Conservation (phyloP, 2,329 filamentous ascomycete genomes). For the Scleromitrula shiraiana region DNA sequence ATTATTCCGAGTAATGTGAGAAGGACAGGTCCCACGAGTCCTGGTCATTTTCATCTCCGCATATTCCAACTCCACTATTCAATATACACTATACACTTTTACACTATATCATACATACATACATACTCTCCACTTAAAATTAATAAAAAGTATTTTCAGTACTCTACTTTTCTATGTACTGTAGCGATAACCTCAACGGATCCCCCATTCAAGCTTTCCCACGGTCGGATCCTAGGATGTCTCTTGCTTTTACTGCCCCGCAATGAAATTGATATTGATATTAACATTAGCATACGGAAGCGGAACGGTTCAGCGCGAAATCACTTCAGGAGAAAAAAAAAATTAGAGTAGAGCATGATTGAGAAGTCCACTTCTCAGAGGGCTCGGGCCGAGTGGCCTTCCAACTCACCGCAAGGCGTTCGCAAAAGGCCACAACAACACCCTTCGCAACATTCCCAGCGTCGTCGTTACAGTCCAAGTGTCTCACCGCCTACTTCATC, state of each 20-base stretch:
- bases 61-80: slow-evolving; percentile 1
- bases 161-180: neutral
- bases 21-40: slow-evolving; percentile 6
- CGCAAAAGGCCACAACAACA: slow-evolving; percentile 3
- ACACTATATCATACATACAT: neutral
- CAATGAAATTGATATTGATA: slow-evolving; percentile 9
- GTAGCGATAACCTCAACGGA: neutral
- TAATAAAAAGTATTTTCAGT: neutral
- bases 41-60: slow-evolving; percentile 5
- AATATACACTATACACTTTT: neutral
- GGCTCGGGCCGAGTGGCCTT: slow-evolving; percentile 8
- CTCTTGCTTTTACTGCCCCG: slow-evolving; percentile 4
- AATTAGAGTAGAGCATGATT: slow-evolving; percentile 2
- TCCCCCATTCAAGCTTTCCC: neutral
- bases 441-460: slow-evolving; percentile 2
- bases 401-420: slow-evolving; percentile 6
- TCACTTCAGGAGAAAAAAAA: neutral
- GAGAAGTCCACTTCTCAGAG: slow-evolving; percentile 2
- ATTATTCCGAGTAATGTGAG: neutral
- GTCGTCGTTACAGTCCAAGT: slow-evolving; percentile 5
- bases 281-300: neutral
- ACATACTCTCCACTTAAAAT: neutral
- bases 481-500: slow-evolving; percentile 5
- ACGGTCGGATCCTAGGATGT: slow-evolving; percentile 1
- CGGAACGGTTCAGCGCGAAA: neutral